phyloP scores from a whole-genome alignment of 1,284 basidiomycete genomes.

The Pseudozyma sp. region DNA sequence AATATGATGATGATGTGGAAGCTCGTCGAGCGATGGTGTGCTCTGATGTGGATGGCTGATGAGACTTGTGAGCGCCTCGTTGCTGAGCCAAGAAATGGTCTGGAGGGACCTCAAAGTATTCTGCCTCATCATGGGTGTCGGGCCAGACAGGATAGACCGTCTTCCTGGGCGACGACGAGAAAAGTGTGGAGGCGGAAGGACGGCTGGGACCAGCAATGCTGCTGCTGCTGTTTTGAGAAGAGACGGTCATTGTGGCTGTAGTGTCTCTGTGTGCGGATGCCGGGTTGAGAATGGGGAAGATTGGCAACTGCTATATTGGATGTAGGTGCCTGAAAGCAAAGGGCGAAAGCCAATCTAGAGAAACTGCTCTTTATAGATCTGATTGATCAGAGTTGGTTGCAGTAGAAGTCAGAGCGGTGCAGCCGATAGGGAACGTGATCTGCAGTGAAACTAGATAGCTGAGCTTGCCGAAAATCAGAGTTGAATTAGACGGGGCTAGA shows the following conservation, averaged over 20 bases:
- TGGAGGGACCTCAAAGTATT: conserved; percentile 57
- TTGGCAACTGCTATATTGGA: conserved; percentile 1
- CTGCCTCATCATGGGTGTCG: conserved; percentile 43
- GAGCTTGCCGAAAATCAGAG: neutral
- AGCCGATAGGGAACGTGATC: neutral
- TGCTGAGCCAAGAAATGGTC: conserved; percentile 62
- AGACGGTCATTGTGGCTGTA: conserved; percentile 11
- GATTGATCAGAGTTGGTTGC: neutral
- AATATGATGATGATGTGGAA: conserved; percentile 19
- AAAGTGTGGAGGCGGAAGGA: conserved; percentile 11
- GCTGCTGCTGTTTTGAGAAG: conserved; percentile 6
- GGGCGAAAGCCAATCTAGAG: neutral
- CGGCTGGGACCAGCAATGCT: conserved; percentile 29
- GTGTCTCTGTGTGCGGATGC: neutral
- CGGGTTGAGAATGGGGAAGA: neutral
- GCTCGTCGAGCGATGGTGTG: conserved; percentile 13
- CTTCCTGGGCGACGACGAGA: conserved; percentile 25
- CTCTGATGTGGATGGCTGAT: conserved; percentile 11
- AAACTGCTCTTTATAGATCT: neutral
- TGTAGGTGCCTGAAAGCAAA: neutral
- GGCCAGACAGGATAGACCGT: conserved; percentile 49
- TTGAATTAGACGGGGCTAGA: neutral
- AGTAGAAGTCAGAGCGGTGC: neutral
- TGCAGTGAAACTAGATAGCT: neutral
- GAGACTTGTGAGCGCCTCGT: conserved; percentile 33